Conservation (phyloP, 2,329 filamentous ascomycete species). For the Hawksworthiomyces lignivorus region DNA sequence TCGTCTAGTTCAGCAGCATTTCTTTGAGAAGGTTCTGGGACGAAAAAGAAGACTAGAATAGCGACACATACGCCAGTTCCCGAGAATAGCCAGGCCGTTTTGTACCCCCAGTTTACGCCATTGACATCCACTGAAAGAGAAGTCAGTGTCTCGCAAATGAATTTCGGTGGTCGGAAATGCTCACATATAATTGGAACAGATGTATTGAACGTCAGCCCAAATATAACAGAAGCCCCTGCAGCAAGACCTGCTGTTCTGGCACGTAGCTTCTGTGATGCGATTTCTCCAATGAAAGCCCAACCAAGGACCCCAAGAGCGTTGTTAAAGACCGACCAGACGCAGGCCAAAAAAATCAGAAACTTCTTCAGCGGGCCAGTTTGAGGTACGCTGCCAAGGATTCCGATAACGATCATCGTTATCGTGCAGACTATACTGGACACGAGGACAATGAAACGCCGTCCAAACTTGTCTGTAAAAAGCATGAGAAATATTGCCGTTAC, state of each 20-base stretch:
- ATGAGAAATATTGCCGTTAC: constrained; percentile 11
- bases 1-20: constrained; percentile 20
- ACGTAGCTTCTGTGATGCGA: constrained; percentile 18
- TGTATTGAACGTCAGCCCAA: constrained; percentile 18
- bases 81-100: constrained; percentile 17
- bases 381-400: constrained; percentile 10
- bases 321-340: constrained; percentile 16
- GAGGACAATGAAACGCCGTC: constrained; percentile 13
- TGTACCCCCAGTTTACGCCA: constrained; percentile 16
- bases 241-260: constrained; percentile 16
- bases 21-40: constrained; percentile 17
- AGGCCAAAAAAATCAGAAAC: constrained; percentile 16
- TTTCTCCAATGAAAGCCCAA: constrained; percentile 18
- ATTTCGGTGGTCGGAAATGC: background rate
- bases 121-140: too few species aligned
- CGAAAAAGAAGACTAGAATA: constrained; percentile 15
- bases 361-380: constrained; percentile 11
- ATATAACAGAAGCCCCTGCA: constrained; percentile 15
- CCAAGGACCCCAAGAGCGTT: constrained; percentile 11
- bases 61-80: constrained; percentile 12
- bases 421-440: constrained; percentile 10
- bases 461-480: constrained; percentile 10
- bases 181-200: constrained; percentile 16
- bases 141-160: too few species aligned
- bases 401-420: constrained; percentile 11